Percentiles rank a stretch among this genome's conserved stretches.
These are phyloP conservation scores for Candida sanyaensis DNA, from an alignment of 1,139 yeast species.

Conservation along the genomic window DNA sequence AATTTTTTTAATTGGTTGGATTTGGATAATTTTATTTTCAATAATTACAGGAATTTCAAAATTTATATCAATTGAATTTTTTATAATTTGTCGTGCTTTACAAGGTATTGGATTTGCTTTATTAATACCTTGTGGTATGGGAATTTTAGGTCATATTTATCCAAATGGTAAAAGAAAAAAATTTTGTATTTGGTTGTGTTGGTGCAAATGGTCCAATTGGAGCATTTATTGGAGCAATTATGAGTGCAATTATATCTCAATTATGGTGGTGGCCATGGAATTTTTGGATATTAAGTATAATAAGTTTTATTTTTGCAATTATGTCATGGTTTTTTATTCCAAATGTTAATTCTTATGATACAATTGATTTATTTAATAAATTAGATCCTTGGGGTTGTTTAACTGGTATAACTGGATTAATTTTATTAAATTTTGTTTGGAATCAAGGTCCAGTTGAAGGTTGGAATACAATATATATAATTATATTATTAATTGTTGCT, in stretches of 20 bases:
- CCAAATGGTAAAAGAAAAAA: conserved; percentile 49
- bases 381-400: conserved; percentile 51
- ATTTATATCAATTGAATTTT: conserved; percentile 46
- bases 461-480: conserved; percentile 48
- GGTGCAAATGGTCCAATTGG: conserved; percentile 61
- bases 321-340: conserved; percentile 39
- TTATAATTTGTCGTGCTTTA: conserved; percentile 52
- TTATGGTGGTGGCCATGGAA: conserved; percentile 55
- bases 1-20: conserved; percentile 44
- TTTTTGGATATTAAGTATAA: conserved; percentile 46
- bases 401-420: conserved; percentile 48
- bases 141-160: conserved; percentile 44
- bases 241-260: conserved; percentile 50
- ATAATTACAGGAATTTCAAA: conserved; percentile 49
- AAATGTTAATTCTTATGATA: not conserved
- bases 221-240: conserved; percentile 49
- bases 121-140: conserved; percentile 54
- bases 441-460: conserved; percentile 58
- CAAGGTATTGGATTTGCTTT: conserved; percentile 59
- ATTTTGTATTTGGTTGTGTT: conserved; percentile 50
- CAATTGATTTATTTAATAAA: conserved; percentile 3
- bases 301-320: conserved; percentile 28
- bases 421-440: conserved; percentile 53
- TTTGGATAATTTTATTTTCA: conserved; percentile 46
- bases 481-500: conserved; percentile 45